Evolutionary conservation across 2,329 filamentous ascomycete genomes (phyloP).

Genomic region (Bipolaris victoriae): DNA sequence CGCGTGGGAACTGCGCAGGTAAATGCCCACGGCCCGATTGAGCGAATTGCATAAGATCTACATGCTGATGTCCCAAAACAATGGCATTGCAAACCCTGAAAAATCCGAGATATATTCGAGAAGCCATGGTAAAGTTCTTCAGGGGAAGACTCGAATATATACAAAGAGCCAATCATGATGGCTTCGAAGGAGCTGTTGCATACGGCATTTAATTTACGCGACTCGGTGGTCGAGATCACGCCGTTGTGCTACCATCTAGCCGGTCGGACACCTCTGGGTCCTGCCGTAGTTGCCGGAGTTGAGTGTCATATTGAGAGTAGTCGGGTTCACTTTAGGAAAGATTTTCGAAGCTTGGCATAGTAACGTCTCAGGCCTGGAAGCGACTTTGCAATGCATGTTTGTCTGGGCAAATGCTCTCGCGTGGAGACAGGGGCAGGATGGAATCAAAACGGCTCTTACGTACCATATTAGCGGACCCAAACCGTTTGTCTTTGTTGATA

Average conservation of each 20-base stretch:
- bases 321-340: neutral
- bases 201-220: neutral
- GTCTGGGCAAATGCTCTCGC: neutral
- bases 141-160: neutral
- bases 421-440: neutral
- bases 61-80: neutral
- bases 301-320: neutral
- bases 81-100: neutral
- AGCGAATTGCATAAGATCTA: conserved; percentile 1
- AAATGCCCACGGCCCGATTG: conserved; percentile 7
- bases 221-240: neutral
- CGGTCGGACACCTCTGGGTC: neutral
- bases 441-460: neutral
- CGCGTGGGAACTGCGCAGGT: neutral
- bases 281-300: conserved; percentile 1
- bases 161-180: neutral
- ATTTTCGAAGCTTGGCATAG: neutral
- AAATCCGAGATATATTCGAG: neutral
- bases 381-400: neutral
- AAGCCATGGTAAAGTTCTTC: neutral
- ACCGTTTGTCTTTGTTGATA: neutral
- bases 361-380: neutral
- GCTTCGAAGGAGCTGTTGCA: neutral
- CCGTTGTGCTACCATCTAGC: neutral
- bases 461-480: neutral